Conservation (phyloP, 2,329 filamentous ascomycete species). For the Fusarium mundagurra region DNA sequence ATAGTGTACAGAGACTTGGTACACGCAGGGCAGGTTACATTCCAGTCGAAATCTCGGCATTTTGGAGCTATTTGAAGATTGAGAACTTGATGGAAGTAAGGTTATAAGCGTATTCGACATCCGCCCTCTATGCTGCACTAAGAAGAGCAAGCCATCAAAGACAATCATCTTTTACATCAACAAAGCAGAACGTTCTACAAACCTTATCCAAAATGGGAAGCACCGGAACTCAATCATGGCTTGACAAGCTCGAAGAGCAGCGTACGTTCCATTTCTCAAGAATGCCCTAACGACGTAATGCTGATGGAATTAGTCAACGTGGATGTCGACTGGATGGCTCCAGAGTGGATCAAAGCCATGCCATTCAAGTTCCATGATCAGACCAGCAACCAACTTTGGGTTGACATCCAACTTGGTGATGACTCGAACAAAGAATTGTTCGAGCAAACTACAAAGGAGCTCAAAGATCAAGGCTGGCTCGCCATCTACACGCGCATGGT, state of each 20-base stretch:
- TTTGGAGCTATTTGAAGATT: too few species aligned
- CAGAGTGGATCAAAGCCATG: slow-evolving; percentile 57
- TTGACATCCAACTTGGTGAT: slow-evolving; percentile 57
- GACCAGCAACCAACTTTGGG: slow-evolving; percentile 61
- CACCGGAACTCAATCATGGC: slow-evolving; percentile 48
- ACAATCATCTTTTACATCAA: neutral
- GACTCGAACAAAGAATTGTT: slow-evolving; percentile 56
- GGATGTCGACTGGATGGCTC: slow-evolving; percentile 63
- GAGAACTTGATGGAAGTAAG: neutral
- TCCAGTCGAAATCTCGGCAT: neutral
- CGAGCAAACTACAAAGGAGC: slow-evolving; percentile 52
- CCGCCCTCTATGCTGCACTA: neutral
- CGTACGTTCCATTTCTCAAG: slow-evolving; percentile 38
- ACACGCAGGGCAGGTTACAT: neutral
- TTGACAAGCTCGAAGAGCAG: slow-evolving; percentile 55
- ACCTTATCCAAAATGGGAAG: slow-evolving; percentile 44
- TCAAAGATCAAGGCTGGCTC: slow-evolving; percentile 57
- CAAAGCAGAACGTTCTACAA: too few species aligned
- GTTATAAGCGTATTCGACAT: neutral
- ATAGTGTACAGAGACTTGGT: neutral
- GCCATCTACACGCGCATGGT: slow-evolving; percentile 60
- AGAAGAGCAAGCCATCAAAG: too few species aligned
- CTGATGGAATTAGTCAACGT: slow-evolving; percentile 53
- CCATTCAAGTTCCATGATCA: slow-evolving; percentile 58
- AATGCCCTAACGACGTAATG: accelerated